Conservation (phyloP, 148 eudicot genomes). For the Rhododendron ferrugineum region DNA sequence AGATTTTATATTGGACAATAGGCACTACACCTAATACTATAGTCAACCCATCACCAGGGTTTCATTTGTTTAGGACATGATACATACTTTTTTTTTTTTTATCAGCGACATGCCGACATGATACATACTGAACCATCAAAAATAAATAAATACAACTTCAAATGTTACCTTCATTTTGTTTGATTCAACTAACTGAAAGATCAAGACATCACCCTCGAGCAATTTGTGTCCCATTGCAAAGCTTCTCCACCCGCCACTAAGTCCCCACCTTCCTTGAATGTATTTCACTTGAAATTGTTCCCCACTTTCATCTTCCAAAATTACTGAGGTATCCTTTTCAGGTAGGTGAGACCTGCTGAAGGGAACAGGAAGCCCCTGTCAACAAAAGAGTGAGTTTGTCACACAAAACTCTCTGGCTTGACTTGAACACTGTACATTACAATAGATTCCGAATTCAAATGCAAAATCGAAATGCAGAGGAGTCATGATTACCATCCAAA, state of each 20-base stretch:
- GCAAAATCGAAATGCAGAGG: background rate
- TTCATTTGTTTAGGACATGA: background rate
- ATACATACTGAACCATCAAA: background rate
- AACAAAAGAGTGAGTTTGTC: conserved; percentile 4
- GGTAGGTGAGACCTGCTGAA: conserved; percentile 48
- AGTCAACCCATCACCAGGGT: background rate
- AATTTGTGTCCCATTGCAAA: conserved; percentile 45
- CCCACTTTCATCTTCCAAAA: conserved; percentile 53
- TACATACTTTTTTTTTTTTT: no score
- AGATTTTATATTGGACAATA: no score
- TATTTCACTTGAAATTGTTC: conserved; percentile 34
- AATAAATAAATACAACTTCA: background rate
- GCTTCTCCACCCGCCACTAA: conserved; percentile 63
- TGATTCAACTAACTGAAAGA: conserved; percentile 46
- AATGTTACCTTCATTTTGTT: conserved; percentile 48
- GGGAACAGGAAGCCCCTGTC: conserved; percentile 41
- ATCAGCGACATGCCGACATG: no score
- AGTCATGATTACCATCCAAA: conserved; percentile 40
- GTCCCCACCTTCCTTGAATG: conserved; percentile 33
- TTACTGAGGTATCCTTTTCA: conserved; percentile 23
- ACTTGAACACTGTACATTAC: background rate
- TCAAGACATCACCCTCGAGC: conserved; percentile 45
- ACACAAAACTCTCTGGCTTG: background rate
- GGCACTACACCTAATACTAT: background rate
- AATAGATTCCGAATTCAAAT: background rate